These are phyloP conservation scores for Cyphellophora europaea DNA, from an alignment of 2,329 filamentous ascomycete genomes.

Conservation along the genomic window DNA sequence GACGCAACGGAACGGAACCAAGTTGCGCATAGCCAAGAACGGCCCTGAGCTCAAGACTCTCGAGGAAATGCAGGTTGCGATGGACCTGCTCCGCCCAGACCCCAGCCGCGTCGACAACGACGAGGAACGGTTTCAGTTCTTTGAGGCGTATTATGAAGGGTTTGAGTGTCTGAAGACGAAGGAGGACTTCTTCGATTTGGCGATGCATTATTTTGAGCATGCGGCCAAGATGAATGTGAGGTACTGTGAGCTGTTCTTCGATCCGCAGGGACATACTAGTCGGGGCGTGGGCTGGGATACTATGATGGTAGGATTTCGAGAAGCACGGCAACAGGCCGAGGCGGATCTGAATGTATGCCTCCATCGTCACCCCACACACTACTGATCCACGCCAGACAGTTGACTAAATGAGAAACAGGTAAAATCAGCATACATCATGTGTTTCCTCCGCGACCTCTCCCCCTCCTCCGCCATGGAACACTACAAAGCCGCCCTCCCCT, in stretches of 20 bases:
- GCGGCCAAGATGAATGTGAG: constrained; percentile 28
- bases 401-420: constrained; percentile 6
- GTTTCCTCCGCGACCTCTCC: constrained; percentile 33
- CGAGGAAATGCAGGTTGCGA: constrained; percentile 5
- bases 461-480: constrained; percentile 29
- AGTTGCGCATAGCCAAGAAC: constrained; percentile 10
- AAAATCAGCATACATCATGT: constrained; percentile 29
- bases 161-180: constrained; percentile 26
- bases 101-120: constrained; percentile 7
- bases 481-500: constrained; percentile 30
- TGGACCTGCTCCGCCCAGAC: constrained; percentile 7
- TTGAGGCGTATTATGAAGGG: constrained; percentile 26
- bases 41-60: constrained; percentile 6
- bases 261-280: constrained; percentile 33
- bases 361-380: constrained; percentile 11
- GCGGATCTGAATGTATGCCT: constrained; percentile 21
- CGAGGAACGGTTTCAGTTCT: constrained; percentile 17
- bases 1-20: constrained; percentile 15
- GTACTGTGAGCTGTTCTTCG: constrained; percentile 35
- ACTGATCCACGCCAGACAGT: background rate
- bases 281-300: constrained; percentile 24
- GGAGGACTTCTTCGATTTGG: constrained; percentile 32
- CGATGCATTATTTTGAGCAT: constrained; percentile 29
- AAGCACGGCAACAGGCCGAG: constrained; percentile 24
- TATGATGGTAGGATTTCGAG: constrained; percentile 27